Base-by-base conservation (phyloP, 345 rosid genomes). In the Kernera saxatilis region DNA sequence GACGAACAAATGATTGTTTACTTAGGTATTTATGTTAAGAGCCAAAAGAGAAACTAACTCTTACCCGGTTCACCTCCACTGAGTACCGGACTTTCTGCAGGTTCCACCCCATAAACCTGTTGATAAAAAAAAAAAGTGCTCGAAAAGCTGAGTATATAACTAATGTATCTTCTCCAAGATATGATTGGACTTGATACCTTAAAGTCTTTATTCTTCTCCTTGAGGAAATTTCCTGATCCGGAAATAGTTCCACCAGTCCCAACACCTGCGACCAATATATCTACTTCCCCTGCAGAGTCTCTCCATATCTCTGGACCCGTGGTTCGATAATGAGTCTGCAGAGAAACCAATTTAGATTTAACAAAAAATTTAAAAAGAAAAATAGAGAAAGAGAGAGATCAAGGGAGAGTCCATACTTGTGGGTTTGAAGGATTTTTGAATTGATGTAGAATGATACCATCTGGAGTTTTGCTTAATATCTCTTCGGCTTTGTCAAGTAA, bases 291-390 rank as follows among this genome's bases (percentile, higher is more conserved):
- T 30, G 56, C 84, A 0, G 87, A 79, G 70, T 76, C 91, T 46
- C 60, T 80, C 94, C 94, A 88, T 73, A 86, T 84, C 81, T 88
- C 94, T 15, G 89, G 91, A 25, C 91, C 89, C 12, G 86, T 83
- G 43, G 91, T 87, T 71, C 78, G 85, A 40, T 85, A 92, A 69
- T 89, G 98, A 17, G 85, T 80, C 98, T 89, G 26, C 75, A 74
- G 18, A 75, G 29, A 29, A 27, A 56, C 3, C 19, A 35, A 18
- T 6, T 59, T 5, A 41, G 22, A 46, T 19, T 19, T 26, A 41
- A 37, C 13, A 53, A 56, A 27, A 2, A 49, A n/a, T n/a, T n/a
- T n/a, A n/a, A 32, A 22, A 22, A 2, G 13, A 8, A 22, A 1
- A 26, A 37, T 3, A 19, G 0, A 10, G 17, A 51, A 5, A 35